These are phyloP conservation scores for Moelleriella libera DNA, from an alignment of 2,329 filamentous ascomycete genomes.

Conservation along the genomic window DNA sequence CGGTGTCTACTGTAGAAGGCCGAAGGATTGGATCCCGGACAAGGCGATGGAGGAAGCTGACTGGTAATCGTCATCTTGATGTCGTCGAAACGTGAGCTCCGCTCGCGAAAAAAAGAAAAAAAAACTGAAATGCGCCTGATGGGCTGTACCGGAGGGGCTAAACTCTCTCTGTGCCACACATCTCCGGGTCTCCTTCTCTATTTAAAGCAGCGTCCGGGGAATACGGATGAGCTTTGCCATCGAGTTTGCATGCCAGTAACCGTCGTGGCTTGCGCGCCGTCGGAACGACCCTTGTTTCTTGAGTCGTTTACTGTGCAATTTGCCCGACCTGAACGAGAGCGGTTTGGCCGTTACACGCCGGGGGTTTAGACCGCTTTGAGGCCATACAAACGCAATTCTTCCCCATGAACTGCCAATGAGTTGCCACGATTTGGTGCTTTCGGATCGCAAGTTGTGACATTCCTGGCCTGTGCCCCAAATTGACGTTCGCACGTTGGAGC, in stretches of 20 bases:
- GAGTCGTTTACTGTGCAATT: neutral
- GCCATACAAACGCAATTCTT: too few species aligned
- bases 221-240: neutral
- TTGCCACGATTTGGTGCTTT: too few species aligned
- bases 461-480: neutral
- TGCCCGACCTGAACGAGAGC: neutral
- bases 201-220: neutral
- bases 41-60: neutral
- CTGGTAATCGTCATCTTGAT: neutral
- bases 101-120: neutral
- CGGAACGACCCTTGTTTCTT: neutral
- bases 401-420: too few species aligned
- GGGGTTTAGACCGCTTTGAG: too few species aligned
- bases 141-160: neutral
- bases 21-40: neutral
- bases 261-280: neutral
- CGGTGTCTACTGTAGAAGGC: too few species aligned
- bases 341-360: too few species aligned
- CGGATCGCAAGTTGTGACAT: neutral
- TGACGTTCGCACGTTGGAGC: neutral
- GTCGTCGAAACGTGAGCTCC: neutral
- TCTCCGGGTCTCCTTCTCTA: neutral
- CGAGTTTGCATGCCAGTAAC: neutral
- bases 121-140: neutral
- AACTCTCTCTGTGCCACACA: neutral